Base-by-base conservation (phyloP, 257 asterid species). In the Cordia subcordata region DNA sequence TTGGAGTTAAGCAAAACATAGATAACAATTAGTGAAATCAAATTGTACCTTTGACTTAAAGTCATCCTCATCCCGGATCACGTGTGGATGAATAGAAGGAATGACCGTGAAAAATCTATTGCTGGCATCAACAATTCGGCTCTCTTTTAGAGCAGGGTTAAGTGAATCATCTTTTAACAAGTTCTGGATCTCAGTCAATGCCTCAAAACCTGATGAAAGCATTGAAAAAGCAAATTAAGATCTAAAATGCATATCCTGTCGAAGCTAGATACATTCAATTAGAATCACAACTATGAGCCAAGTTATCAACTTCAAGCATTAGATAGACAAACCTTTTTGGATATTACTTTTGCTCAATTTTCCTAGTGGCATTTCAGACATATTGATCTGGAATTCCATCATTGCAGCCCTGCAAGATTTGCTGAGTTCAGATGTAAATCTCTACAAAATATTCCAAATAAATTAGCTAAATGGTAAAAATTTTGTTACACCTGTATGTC, bases 311-410 rank as follows among this genome's bases (percentile, higher is more conserved):
- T 18, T 17, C 54, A 49, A 21, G 44, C 15, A 57, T 20, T 35
- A 35, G 51, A 58, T 11, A 46, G 38, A 68, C 47, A 59, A 58
- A 88, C 97, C 99, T 74, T 90, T 83, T 57, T 93, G 96, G 72
- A 93, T 93, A 65, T 85, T 93, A 72, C 69, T 79, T 78, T 80
- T 89, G 79, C 99, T 89, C 37, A 93, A 86, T 77, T 93, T 93
- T 69, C 99, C 99, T 4, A 93, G 79, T n/a, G 99, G 99, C 99
- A 93, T 89, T 81, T 89, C 96, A 8, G 95, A 86, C 90, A 93
- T 80, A 75, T 93, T 93, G 72, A 93, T 93, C 85, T 93, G 86
- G 63, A 89, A 93, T 64, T 93, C 99, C 97, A 90, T 83, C 97
- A 89, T 89, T 33, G 97, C 99, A 80, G 92, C 97, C 85, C 99